A percentile compares a stretch with the other conserved stretches of the same genome.
Conservation (phyloP, 495 filamentous ascomycete species). For the Penicillium flavigenum region DNA sequence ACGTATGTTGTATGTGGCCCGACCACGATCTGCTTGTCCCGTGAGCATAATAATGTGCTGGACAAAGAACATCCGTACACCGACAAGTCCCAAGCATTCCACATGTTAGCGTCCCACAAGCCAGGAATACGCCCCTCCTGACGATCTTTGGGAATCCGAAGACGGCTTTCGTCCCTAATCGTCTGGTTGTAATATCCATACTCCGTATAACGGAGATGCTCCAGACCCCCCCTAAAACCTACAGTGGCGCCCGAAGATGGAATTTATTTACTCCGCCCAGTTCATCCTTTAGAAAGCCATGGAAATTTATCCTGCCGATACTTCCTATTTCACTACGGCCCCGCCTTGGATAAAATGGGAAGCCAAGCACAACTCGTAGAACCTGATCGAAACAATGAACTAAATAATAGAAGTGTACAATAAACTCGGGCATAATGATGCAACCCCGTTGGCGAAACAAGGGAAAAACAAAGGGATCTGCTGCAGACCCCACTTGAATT, state of each 20-base stretch:
- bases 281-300: background rate
- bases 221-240: constrained; percentile 7
- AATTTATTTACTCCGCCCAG: background rate
- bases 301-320: background rate
- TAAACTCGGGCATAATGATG: background rate
- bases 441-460: constrained; percentile 2
- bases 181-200: constrained; percentile 1
- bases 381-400: background rate
- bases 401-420: background rate
- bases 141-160: constrained; percentile 10
- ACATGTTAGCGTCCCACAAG: background rate
- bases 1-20: constrained; percentile 1
- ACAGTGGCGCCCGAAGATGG: constrained; percentile 9
- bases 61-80: constrained; percentile 2
- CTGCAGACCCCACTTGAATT: constrained; percentile 1
- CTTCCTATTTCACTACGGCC: background rate
- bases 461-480: background rate
- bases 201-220: background rate
- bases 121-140: constrained; percentile 8
- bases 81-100: constrained; percentile 14
- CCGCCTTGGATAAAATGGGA: background rate
- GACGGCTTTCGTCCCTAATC: constrained; percentile 7
- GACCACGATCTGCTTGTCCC: background rate
- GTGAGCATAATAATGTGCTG: constrained; percentile 3
- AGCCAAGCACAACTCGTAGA: background rate